A percentile compares a stretch with the other conserved stretches of the same genome.
Conservation (phyloP, 2,329 filamentous ascomycete species). For the Diaporthe destruens region DNA sequence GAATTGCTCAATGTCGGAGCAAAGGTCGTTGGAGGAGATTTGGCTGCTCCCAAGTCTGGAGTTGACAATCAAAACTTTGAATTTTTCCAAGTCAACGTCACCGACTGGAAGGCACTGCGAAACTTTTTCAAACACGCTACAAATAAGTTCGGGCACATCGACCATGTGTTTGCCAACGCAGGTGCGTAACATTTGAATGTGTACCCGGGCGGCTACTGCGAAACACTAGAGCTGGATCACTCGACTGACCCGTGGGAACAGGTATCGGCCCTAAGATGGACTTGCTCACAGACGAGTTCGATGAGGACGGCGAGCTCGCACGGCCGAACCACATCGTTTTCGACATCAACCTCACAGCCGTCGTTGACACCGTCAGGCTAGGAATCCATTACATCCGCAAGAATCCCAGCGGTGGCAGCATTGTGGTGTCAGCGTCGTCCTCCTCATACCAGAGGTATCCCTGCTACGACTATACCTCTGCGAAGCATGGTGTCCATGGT, state of each 20-base stretch:
- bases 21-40: constrained; percentile 17
- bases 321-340: constrained; percentile 7
- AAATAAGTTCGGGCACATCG: neutral
- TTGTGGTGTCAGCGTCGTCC: constrained; percentile 9
- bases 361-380: constrained; percentile 18
- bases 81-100: constrained; percentile 15
- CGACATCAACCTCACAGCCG: constrained; percentile 10
- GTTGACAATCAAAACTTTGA: neutral
- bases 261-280: constrained; percentile 12
- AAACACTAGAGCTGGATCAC: neutral
- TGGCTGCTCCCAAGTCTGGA: neutral
- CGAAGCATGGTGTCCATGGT: constrained; percentile 17
- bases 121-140: neutral
- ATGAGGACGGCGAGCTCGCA: constrained; percentile 13
- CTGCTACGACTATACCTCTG: neutral
- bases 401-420: constrained; percentile 7
- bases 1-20: constrained; percentile 2
- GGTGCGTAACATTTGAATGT: neutral
- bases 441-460: constrained; percentile 20
- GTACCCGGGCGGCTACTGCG: no score
- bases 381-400: constrained; percentile 16
- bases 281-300: constrained; percentile 20
- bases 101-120: constrained; percentile 8
- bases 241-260: neutral
- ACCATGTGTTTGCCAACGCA: constrained; percentile 28